Conservation (phyloP, 2,329 filamentous ascomycete genomes). For the Xylaria sp. region DNA sequence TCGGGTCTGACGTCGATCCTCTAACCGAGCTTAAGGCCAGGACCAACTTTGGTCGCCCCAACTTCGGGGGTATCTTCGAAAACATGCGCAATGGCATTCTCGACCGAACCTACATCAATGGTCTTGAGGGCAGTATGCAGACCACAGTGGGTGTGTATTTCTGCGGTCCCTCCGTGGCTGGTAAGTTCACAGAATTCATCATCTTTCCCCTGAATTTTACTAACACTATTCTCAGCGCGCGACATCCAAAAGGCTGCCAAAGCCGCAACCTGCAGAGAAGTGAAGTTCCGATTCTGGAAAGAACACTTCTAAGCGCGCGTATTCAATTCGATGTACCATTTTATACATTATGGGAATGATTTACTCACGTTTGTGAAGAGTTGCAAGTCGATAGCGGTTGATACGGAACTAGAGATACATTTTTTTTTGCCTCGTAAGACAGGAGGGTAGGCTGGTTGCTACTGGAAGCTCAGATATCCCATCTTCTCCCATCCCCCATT, state of each 20-base stretch:
- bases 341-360: slow-evolving; percentile 18
- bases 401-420: slow-evolving; percentile 3
- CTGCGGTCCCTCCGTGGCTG: slow-evolving; percentile 81
- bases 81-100: slow-evolving; percentile 88
- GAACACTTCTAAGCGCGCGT: slow-evolving; percentile 72
- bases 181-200: slow-evolving; percentile 46
- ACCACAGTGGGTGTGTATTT: slow-evolving; percentile 98
- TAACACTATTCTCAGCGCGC: slow-evolving; percentile 66
- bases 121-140: slow-evolving; percentile 74
- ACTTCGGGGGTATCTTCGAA: slow-evolving; percentile 80
- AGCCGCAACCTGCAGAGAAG: slow-evolving; percentile 73
- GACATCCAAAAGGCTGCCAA: slow-evolving; percentile 85
- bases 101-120: slow-evolving; percentile 82
- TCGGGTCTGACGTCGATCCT: slow-evolving; percentile 85
- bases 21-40: slow-evolving; percentile 87
- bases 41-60: slow-evolving; percentile 93
- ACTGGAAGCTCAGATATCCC: slow-evolving; percentile 1
- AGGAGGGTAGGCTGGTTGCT: background rate
- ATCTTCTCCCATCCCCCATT: background rate
- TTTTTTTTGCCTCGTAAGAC: background rate
- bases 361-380: background rate
- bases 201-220: slow-evolving; percentile 16
- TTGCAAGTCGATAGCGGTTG: slow-evolving; percentile 1
- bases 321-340: slow-evolving; percentile 28
- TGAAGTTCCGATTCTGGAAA: slow-evolving; percentile 98